Conservation (phyloP, 176 grass and related monocot genomes). For the Poa pratensis region DNA sequence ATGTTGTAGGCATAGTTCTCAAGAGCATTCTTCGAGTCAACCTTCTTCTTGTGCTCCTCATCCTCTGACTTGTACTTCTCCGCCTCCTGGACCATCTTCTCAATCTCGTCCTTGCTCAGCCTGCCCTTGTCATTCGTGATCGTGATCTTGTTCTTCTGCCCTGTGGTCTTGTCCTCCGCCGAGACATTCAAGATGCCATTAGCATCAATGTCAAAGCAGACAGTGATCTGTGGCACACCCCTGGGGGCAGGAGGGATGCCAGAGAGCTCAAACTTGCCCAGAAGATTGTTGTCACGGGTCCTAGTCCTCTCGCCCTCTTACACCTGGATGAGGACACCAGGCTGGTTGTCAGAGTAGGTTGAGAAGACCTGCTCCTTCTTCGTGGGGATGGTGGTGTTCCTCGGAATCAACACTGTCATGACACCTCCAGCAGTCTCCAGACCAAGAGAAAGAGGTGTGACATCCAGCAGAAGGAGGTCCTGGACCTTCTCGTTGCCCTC, state of each 20-base stretch:
- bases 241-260: slow-evolving; percentile 69
- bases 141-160: slow-evolving; percentile 89
- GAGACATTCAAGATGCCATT: slow-evolving; percentile 74
- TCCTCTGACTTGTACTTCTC: slow-evolving; percentile 84
- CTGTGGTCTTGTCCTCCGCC: slow-evolving; percentile 75
- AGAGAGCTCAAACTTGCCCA: slow-evolving; percentile 74
- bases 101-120: slow-evolving; percentile 81
- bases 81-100: slow-evolving; percentile 79
- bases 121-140: slow-evolving; percentile 83
- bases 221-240: slow-evolving; percentile 72
- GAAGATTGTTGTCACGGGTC: slow-evolving; percentile 67
- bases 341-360: slow-evolving; percentile 59
- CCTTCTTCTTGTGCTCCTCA: slow-evolving; percentile 79
- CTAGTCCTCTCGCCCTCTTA: slow-evolving; percentile 63
- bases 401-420: slow-evolving; percentile 62
- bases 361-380: slow-evolving; percentile 75
- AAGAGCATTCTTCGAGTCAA: slow-evolving; percentile 64
- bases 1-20: slow-evolving; percentile 89
- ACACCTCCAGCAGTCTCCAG: slow-evolving; percentile 57
- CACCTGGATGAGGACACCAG: slow-evolving; percentile 59
- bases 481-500: slow-evolving; percentile 79
- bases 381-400: slow-evolving; percentile 68
- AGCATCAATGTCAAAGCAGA: slow-evolving; percentile 75
- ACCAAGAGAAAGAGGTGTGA: slow-evolving; percentile 60
- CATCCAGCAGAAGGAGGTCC: slow-evolving; percentile 60